A percentile compares a stretch with the other conserved stretches of the same genome.
These are phyloP conservation scores for Pneumocystis canis DNA, from an alignment of 1,139 yeast genomes.

Conservation along the genomic window DNA sequence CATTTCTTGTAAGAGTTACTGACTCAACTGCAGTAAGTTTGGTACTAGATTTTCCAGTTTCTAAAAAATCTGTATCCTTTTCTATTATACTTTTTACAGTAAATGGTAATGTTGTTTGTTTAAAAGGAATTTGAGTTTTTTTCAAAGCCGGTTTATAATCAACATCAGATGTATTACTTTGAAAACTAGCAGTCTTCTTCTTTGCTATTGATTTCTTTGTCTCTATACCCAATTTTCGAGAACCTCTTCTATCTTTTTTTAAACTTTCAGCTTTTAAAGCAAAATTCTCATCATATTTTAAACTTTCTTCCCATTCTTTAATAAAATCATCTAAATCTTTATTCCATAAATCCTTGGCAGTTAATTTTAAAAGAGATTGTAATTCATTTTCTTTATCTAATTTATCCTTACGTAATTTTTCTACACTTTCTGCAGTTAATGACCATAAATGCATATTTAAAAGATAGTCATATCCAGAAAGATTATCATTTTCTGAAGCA, in stretches of 20 bases:
- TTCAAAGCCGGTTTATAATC: not conserved
- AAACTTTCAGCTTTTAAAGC: slow-evolving; percentile 20
- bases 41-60: not conserved
- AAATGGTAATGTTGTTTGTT: slow-evolving; percentile 3
- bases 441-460: slow-evolving; percentile 90
- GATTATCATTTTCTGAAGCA: slow-evolving; percentile 24
- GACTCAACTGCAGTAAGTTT: not conserved
- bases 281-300: slow-evolving; percentile 37
- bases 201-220: not conserved
- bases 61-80: not conserved
- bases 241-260: not conserved
- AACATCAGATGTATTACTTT: not conserved
- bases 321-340: slow-evolving; percentile 64
- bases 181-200: not conserved
- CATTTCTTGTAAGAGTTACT: not conserved
- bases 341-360: slow-evolving; percentile 83
- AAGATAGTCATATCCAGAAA: slow-evolving; percentile 54
- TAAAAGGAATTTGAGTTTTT: not conserved
- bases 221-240: not conserved
- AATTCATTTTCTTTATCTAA: slow-evolving; percentile 62
- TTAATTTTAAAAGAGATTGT: slow-evolving; percentile 44
- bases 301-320: slow-evolving; percentile 50
- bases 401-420: slow-evolving; percentile 55
- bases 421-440: slow-evolving; percentile 55
- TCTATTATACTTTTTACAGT: not conserved